Evolutionary conservation across 305 asterid species (phyloP), one percentile per base, ranked within the genome.

Genomic region (Rubia tinctorum): DNA sequence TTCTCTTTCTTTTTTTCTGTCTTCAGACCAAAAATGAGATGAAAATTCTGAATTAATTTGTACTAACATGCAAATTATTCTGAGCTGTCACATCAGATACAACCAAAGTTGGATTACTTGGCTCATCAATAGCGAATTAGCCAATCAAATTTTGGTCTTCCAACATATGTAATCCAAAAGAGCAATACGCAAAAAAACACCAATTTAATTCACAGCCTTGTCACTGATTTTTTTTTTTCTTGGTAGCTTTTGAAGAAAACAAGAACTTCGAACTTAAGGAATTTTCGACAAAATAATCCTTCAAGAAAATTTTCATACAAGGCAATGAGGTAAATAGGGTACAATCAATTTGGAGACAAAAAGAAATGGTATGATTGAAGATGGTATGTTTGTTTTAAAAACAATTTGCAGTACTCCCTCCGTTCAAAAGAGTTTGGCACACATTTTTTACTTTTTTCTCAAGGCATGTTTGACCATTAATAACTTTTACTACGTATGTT

Each of bases 31-130:
- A 47, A 18, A 45, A 23, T 15, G 40, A 30, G 15, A 47, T 0
- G 62, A 40, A 69, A 17, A 0, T 59, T 13, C 4, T n/a, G 6
- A 8, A 17, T 53, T 53, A 53, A 53, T 51, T 34, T 5, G 65
- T 66, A 70, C 66, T 55, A 70, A 70, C 53, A 51, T 69, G 73
- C 73, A 70, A 55, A 55, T 34, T 53, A 34, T n/a, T 70, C 39
- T 9, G 39, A 10, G 66, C 55, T 70, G 73, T 60, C 73, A 70
- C 66, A 4, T 37, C 66, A 45, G 53, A 53, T 55, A 20, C 65
- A n/a, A 44, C 73, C 73, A 69, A 69, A 51, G 13, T 23, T 15
- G 15, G 25, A 63, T 37, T 30, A 27, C 34, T 73, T 73, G 65
- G 47, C 44, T 14, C 39, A 63, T 34, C 22, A 13, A 18, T 34